Evolutionary conservation across 2,329 filamentous ascomycete species (phyloP), one percentile per base, ranked within the genome.

Genomic region (Gremmenia infestans): DNA sequence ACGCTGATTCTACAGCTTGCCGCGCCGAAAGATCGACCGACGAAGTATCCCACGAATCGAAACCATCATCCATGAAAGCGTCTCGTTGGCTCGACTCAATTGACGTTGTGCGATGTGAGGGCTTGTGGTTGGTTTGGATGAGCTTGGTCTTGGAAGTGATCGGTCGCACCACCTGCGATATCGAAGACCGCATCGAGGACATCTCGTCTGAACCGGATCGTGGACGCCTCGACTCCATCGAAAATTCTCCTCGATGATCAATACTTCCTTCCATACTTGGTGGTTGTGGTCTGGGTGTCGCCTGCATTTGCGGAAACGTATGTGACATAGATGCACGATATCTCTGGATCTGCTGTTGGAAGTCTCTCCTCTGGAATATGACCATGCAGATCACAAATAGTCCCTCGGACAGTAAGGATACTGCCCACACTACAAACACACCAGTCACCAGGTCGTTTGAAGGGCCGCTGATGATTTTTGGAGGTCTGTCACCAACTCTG

Each of bases 41-140:
- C 0, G 85, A 88, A 0, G 85, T 89, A 65, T 91, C 87, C 88
- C 88, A 91, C 2, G 80, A 84, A 64, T 90, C 87, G 64, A 91
- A 90, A 1, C 82, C 81, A 58, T 88, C 85, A n/a, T 81, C 79
- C 28, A 60, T 55, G 15, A 14, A 68, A 23, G 56, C 60, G 37
- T 65, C 65, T 19, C 58, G 60, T 42, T 61, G 56, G 12, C 65
- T 69, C 0, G 79, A 80, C 5, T 81, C 78, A 9, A 79, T 67
- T 1, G 82, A 85, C 6, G 72, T 63, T 2, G 76, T 54, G 22
- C 80, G 73, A 23, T 72, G 72, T 22, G 61, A 52, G 8, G 67
- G 65, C 53, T 72, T 74, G 52, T 76, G 73, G 55, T 69, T 72
- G 5, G 67, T 62, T 14, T 76, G 72, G 2, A 86, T 70, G 36